Evolutionary conservation across 148 eudicot species (phyloP), one percentile per base, ranked within the genome.

Genomic region (Chenopodium formosanum): DNA sequence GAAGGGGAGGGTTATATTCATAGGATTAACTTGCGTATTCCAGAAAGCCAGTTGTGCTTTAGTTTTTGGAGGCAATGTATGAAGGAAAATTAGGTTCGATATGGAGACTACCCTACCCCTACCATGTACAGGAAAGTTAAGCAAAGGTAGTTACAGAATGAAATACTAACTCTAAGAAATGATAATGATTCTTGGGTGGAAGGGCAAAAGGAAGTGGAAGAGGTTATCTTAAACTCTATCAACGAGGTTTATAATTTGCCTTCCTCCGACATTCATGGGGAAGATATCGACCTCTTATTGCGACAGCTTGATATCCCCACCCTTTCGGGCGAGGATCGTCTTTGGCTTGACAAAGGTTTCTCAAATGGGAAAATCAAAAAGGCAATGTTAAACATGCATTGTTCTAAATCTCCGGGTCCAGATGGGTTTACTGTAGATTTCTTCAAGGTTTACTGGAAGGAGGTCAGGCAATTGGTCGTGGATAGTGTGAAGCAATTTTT

Each of bases 381-480:
- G 4, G 67, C 25, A 0, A 19, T 63, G 9, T 2, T 16, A 0
- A 25, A 25, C 25, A 25, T 2, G 7, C 4, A 0, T 1, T 63
- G 23, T 9, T 9, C 23, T 16, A 63, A 63, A 20, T 16, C 67
- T 1, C 29, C 67, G 0, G 67, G 67, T 8, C 67, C 67, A 19
- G 3, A 16, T 16, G 67, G 67, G 1, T 63, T 63, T 2, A 63
- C n/a, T 0, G 22, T 8, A 19, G 9, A 6, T 1, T 63, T 63
- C 7, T 63, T 16, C n/a, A 16, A 63, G 7, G 1, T 0, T 1
- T 63, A 14, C 23, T n/a, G 67, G 22, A 2, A 63, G 0, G 2
- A 1, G 9, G 25, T 63, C 0, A 4, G 67, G 3, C 1, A 16
- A 0, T 0, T 1, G 25, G 7, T 4, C 1, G 1, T 4, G 20